phyloP scores from a whole-genome alignment of 169 alveolate species.

The Plasmodium knowlesi region DNA sequence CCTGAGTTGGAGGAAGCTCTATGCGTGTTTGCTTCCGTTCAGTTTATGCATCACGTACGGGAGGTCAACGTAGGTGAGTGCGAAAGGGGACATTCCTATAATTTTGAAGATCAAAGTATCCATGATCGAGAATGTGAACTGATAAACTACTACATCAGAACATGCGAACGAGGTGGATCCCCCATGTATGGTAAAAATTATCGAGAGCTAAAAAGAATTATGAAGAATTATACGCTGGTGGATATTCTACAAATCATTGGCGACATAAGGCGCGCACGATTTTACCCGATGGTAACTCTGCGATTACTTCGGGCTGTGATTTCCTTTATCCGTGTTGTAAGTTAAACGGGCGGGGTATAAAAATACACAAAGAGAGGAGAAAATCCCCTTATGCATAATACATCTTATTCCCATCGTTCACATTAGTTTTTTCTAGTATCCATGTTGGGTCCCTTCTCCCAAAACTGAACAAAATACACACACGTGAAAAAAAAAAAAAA shows the following conservation, averaged over 20 bases:
- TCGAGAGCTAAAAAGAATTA: slow-evolving; percentile 3
- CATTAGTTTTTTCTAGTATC: background rate
- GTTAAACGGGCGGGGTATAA: background rate
- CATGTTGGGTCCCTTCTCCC: background rate
- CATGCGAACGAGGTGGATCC: slow-evolving; percentile 20
- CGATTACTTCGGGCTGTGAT: slow-evolving; percentile 17
- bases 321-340: background rate
- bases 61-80: background rate
- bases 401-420: background rate
- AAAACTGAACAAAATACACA: background rate
- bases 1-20: slow-evolving; percentile 48
- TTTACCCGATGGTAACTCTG: slow-evolving; percentile 35
- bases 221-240: slow-evolving; percentile 12
- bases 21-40: slow-evolving; percentile 24
- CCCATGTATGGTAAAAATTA: slow-evolving; percentile 29
- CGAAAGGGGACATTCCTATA: background rate
- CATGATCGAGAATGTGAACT: background rate
- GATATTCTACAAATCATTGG: slow-evolving; percentile 9
- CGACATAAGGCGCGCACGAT: slow-evolving; percentile 12
- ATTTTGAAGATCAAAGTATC: background rate
- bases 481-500: background rate
- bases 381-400: background rate
- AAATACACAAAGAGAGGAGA: background rate
- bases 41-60: slow-evolving; percentile 5
- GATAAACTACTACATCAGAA: slow-evolving; percentile 17